These are phyloP conservation scores for Penicillium longicatenatum DNA, from an alignment of 495 filamentous ascomycete species.

Conservation along the genomic window DNA sequence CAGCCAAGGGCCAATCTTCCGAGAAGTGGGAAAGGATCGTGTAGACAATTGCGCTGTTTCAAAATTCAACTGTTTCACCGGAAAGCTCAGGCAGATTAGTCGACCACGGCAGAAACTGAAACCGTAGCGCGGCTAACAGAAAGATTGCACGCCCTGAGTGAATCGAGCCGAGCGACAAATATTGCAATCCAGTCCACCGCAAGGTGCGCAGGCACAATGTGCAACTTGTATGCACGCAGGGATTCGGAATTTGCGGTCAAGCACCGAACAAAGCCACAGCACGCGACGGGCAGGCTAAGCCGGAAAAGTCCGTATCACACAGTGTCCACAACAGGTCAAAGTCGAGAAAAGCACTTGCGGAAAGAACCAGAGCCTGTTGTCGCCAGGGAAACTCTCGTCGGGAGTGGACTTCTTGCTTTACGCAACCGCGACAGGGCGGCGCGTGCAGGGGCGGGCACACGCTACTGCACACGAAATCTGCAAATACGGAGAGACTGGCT, in stretches of 20 bases:
- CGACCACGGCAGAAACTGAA: background rate
- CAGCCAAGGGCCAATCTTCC: background rate
- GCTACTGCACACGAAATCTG: background rate
- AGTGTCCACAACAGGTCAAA: background rate
- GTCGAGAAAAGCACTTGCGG: background rate
- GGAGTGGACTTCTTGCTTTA: slow-evolving; percentile 16
- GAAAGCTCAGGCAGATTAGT: slow-evolving; percentile 4
- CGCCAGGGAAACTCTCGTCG: background rate
- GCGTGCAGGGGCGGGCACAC: slow-evolving; percentile 5
- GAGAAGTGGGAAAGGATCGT: background rate
- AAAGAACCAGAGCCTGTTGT: slow-evolving; percentile 2
- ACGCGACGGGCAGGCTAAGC: background rate
- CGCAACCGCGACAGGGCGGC: slow-evolving; percentile 15
- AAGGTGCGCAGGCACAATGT: background rate
- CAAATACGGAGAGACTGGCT: background rate
- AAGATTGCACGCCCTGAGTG: background rate
- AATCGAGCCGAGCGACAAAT: slow-evolving; percentile 1
- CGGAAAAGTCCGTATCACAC: background rate
- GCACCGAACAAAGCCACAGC: background rate
- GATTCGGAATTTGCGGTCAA: background rate
- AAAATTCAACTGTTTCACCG: slow-evolving; percentile 12
- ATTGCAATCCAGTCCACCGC: slow-evolving; percentile 14
- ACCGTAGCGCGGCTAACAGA: slow-evolving; percentile 9
- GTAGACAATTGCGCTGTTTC: background rate
- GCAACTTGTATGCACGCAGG: background rate